Base-by-base conservation (phyloP, 805 yeast genomes). In the Nakazawaea sp. region DNA sequence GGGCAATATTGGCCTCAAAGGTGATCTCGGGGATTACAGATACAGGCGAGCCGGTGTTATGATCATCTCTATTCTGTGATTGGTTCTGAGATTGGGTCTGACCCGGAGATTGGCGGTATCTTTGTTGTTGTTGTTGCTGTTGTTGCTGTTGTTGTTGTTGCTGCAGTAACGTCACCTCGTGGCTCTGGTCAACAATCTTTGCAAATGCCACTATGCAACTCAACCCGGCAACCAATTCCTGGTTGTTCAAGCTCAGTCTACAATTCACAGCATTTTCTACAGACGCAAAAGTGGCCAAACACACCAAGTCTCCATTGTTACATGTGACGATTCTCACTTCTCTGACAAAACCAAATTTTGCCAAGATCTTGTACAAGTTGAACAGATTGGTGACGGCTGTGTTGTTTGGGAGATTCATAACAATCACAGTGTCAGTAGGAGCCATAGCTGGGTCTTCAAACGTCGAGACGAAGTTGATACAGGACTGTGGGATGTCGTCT, bases 141-240 rank as follows among this genome's bases (percentile, higher is more conserved):
- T 51, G 57, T 13, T 43, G 51, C 8, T 25, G 38, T 18, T 21
- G 41, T 26, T 17, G 40, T 32, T 5, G 39, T 28, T 4, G 42
- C 17, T 15, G 41, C 38, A 31, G 21, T 38, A 30, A 18, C 35
- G 40, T 33, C 49, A 10, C 7, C 16, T 16, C 19, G 9, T 16
- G 30, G 19, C 17, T 5, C 19, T 15, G 19, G 27, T 61, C 71
- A 47, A 57, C 49, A 39, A 87, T 72, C 50, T 81, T 84, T 3
- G 96, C 97, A 67, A 87, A 92, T 0, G 89, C 85, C 27, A 87
- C 85, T 27, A 75, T 64, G 53, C 92, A 75, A 13, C 81, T 75
- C 18, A 74, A 68, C 3, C 95, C 95, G 2, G 90, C 85, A 43
- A 78, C 72, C 27, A 90, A 66, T 51, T 90, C 96, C 45, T 80